phyloP scores from a whole-genome alignment of 2,329 filamentous ascomycete genomes.

The Sclerotinia subarctica region DNA sequence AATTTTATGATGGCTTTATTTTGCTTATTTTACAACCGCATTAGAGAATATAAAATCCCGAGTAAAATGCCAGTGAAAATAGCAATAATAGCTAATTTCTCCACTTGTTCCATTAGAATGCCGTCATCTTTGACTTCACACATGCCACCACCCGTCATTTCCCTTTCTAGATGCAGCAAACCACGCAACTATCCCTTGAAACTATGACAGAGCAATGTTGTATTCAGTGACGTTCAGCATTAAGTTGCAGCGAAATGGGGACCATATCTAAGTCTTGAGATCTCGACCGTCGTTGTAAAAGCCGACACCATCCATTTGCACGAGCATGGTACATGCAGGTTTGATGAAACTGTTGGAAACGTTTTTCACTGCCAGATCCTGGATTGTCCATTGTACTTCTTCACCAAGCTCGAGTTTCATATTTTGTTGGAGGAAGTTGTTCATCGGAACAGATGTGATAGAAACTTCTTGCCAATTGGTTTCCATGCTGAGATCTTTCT shows the following conservation, averaged over 20 bases:
- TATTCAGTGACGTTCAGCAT: background rate
- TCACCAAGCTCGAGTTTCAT: slow-evolving; percentile 29
- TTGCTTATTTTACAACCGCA: background rate
- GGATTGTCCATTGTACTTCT: slow-evolving; percentile 24
- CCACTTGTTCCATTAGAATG: background rate
- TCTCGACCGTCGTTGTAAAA: slow-evolving; percentile 28
- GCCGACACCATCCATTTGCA: slow-evolving; percentile 33
- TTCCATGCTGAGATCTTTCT: background rate
- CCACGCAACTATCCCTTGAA: background rate
- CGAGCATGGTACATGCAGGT: slow-evolving; percentile 28
- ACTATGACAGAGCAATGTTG: background rate
- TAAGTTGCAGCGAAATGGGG: background rate
- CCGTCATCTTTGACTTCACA: background rate
- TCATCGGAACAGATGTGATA: slow-evolving; percentile 22
- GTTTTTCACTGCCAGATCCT: slow-evolving; percentile 15
- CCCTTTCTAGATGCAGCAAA: background rate
- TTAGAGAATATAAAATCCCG: background rate
- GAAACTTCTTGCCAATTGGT: slow-evolving; percentile 30
- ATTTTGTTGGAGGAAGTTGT: slow-evolving; percentile 27
- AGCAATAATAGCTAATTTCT: background rate
- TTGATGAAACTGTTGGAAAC: slow-evolving; percentile 21
- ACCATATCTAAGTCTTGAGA: background rate
- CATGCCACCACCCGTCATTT: background rate
- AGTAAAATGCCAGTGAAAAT: background rate
- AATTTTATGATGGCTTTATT: background rate